Evolutionary conservation across 2,329 filamentous ascomycete species (phyloP).

Genomic region (Grosmannia serpens): DNA sequence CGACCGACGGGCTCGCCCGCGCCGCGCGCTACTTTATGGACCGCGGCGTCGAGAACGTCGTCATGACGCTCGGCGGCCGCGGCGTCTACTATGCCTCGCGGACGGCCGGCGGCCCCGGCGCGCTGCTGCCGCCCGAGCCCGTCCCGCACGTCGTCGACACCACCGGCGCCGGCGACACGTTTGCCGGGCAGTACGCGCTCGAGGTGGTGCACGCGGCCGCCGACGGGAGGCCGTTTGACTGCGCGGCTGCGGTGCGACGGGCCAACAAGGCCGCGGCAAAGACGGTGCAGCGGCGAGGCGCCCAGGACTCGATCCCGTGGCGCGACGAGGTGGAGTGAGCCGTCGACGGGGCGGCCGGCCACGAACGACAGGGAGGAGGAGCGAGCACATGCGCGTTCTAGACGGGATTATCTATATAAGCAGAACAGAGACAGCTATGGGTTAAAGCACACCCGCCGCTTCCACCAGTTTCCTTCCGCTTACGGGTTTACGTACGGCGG

Average conservation of each 20-base stretch:
- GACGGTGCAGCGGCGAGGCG: slow-evolving; percentile 55
- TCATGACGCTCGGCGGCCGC: slow-evolving; percentile 73
- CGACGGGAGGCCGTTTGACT: slow-evolving; percentile 28
- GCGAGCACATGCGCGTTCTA: no score
- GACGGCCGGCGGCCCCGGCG: slow-evolving; percentile 21
- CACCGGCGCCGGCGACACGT: slow-evolving; percentile 88
- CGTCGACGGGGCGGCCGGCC: background rate
- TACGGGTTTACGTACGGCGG: slow-evolving; percentile 30
- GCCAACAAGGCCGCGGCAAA: slow-evolving; percentile 52
- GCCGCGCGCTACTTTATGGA: slow-evolving; percentile 42
- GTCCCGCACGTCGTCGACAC: slow-evolving; percentile 71
- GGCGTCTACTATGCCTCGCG: slow-evolving; percentile 59
- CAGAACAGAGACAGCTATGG: background rate
- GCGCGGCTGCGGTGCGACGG: slow-evolving; percentile 47
- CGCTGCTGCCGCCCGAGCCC: slow-evolving; percentile 51
- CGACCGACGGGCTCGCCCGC: slow-evolving; percentile 18
- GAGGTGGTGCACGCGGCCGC: slow-evolving; percentile 43
- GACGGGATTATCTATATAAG: no score
- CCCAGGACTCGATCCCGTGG: slow-evolving; percentile 58
- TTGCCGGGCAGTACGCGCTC: slow-evolving; percentile 79
- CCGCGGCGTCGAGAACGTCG: slow-evolving; percentile 60
- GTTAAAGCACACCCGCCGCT: background rate
- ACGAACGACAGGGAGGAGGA: background rate
- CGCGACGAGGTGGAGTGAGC: slow-evolving; percentile 30
- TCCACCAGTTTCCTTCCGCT: background rate